A percentile compares a stretch with the other conserved stretches of the same genome.
Evolutionary conservation across 257 asterid species (phyloP).

Genomic region (Mentha longifolia): DNA sequence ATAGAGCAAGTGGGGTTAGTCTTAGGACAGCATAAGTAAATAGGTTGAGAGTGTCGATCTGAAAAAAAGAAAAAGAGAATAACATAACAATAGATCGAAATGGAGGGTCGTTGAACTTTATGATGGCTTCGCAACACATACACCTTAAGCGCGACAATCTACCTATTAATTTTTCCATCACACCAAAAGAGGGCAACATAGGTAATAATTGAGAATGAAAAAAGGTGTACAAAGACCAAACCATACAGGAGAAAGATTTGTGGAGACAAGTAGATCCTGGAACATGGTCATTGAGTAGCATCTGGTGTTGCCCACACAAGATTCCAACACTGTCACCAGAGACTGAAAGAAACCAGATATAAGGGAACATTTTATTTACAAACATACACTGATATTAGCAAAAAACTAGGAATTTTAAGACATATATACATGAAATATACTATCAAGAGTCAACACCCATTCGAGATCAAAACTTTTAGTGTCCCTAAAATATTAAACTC

Average conservation of each 20-base stretch:
- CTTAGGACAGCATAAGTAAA: constrained; percentile 89
- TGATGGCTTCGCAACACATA: neutral
- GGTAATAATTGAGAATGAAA: constrained; percentile 15
- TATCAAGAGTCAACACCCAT: constrained; percentile 14
- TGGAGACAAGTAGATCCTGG: constrained; percentile 94
- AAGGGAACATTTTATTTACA: constrained; percentile 29
- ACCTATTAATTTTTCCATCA: constrained; percentile 12
- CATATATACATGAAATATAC: neutral
- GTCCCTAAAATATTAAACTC: neutral
- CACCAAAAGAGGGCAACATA: constrained; percentile 17
- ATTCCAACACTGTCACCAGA: constrained; percentile 76
- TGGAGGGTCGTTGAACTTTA: neutral
- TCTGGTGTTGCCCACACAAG: constrained; percentile 63
- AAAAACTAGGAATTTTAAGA: constrained; percentile 1
- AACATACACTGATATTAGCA: constrained; percentile 17
- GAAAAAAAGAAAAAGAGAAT: constrained; percentile 31
- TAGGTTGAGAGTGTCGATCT: constrained; percentile 79
- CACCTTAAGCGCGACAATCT: constrained; percentile 11
- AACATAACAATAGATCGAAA: constrained; percentile 19
- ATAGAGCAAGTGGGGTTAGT: constrained; percentile 84
- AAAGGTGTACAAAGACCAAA: constrained; percentile 39
- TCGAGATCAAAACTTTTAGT: neutral
- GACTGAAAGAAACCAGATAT: constrained; percentile 64
- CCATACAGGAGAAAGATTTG: constrained; percentile 91
- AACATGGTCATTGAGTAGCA: constrained; percentile 85